Conservation (phyloP, 2,329 filamentous ascomycete genomes). For the Penicillium sp. region DNA sequence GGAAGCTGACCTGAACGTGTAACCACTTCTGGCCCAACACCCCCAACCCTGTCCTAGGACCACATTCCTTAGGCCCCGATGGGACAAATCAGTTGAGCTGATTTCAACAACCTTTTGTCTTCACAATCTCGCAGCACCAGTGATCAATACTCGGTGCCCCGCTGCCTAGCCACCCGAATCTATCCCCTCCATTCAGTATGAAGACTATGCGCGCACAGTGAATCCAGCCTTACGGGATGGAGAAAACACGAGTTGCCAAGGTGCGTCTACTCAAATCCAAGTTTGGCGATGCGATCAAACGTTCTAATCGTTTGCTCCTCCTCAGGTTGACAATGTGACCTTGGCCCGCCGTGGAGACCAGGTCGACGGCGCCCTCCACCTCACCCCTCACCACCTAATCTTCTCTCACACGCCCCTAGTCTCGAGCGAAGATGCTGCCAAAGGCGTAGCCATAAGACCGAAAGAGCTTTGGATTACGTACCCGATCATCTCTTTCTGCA, state of each 20-base stretch:
- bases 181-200: slow-evolving; percentile 35
- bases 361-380: slow-evolving; percentile 65
- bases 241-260: slow-evolving; percentile 54
- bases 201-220: slow-evolving; percentile 41
- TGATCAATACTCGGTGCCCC: slow-evolving; percentile 3
- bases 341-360: slow-evolving; percentile 63
- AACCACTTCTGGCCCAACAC: slow-evolving; percentile 13
- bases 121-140: not conserved
- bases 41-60: not conserved
- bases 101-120: not conserved
- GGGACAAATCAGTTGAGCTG: not conserved
- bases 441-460: slow-evolving; percentile 53
- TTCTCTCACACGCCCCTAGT: slow-evolving; percentile 62
- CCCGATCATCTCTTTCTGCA: slow-evolving; percentile 84
- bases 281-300: not conserved
- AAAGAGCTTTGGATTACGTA: slow-evolving; percentile 93
- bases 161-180: slow-evolving; percentile 5
- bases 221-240: slow-evolving; percentile 46
- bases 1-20: slow-evolving; percentile 20
- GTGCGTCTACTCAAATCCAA: slow-evolving; percentile 31
- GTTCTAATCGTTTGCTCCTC: slow-evolving; percentile 7
- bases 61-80: not conserved
- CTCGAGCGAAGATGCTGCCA: slow-evolving; percentile 47
- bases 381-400: slow-evolving; percentile 69
- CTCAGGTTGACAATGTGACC: slow-evolving; percentile 62